Evolutionary conservation across 495 filamentous ascomycete species (phyloP), one percentile per base, ranked within the genome.

Genomic region (Hyaloscypha variabilis): DNA sequence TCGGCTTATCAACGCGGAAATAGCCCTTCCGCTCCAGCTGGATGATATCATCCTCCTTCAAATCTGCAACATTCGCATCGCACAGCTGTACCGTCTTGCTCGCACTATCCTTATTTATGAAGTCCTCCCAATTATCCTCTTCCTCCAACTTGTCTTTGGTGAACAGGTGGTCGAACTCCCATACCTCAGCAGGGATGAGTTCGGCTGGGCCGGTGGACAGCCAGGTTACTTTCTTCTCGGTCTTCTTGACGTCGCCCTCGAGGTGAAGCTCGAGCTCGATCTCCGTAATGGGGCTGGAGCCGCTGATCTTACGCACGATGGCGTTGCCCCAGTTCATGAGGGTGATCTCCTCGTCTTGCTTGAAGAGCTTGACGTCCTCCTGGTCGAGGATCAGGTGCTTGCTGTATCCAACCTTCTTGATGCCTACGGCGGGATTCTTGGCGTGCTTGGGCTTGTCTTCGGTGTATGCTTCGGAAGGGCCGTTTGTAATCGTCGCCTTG

Each of bases 241-340:
- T 94, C 79, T 89, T 90, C 81, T 92, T 93, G 73, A 94, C 84
- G 74, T 94, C 91, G 58, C 91, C 91, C 69, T 88, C 83, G 29
- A 92, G 83, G 69, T 94, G 87, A 1, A 94, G 82, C 68, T 92
- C 89, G 14, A 93, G 81, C 64, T 90, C 89, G 5, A 94, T 78
- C 23, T 73, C 73, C 0, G 85, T 89, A 54, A 94, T 82, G 13
- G 76, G 68, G 28, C 77, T 77, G n/a, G 72, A 71, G 17, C 76
- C 69, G 26, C 76, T 76, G 71, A 92, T 91, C 70, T 88, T 88
- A 51, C 88, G 88, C 8, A 94, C 88, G 63, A 91, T 85, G 51
- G 90, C 91, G 61, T 94, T 94, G 62, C 91, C 91, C 91, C 91
- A 93, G 76, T 85, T 88, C 91, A 94, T 94, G 14, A 94, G 82